Evolutionary conservation across 2,329 filamentous ascomycete genomes (phyloP).

Genomic region (Colletotrichum theobromicola): DNA sequence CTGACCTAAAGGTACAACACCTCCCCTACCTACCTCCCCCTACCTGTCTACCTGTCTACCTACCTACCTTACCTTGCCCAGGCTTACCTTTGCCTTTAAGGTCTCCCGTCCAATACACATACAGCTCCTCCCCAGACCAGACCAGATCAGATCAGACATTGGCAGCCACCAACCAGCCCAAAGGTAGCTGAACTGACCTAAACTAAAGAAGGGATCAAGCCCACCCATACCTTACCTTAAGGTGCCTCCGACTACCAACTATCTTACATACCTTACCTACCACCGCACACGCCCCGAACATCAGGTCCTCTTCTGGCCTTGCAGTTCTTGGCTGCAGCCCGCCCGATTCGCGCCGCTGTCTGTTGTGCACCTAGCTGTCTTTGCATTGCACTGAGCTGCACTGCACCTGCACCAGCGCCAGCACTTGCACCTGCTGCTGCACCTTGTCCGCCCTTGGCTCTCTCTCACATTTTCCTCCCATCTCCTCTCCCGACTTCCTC

Average conservation of each 20-base stretch:
- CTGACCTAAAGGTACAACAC: background rate
- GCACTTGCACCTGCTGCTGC: no score
- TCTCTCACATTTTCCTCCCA: background rate
- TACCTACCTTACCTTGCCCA: background rate
- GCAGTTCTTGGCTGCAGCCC: background rate
- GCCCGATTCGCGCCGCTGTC: background rate
- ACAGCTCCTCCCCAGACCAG: background rate
- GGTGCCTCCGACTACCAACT: background rate
- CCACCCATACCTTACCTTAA: background rate
- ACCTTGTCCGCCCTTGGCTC: background rate
- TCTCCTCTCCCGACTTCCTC: slow-evolving; percentile 15
- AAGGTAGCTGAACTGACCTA: background rate
- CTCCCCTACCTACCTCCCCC: background rate
- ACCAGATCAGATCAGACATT: background rate
- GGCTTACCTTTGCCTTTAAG: background rate
- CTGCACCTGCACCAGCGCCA: no score
- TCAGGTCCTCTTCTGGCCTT: background rate
- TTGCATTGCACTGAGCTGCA: background rate
- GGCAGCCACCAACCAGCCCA: background rate
- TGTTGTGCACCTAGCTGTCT: background rate
- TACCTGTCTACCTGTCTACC: background rate
- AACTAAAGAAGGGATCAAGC: background rate
- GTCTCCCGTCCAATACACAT: background rate
- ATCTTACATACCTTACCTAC: background rate
- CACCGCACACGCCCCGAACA: background rate